Base-by-base conservation (phyloP, 805 yeast genomes). In the Cyberlindnera misumaiensis region DNA sequence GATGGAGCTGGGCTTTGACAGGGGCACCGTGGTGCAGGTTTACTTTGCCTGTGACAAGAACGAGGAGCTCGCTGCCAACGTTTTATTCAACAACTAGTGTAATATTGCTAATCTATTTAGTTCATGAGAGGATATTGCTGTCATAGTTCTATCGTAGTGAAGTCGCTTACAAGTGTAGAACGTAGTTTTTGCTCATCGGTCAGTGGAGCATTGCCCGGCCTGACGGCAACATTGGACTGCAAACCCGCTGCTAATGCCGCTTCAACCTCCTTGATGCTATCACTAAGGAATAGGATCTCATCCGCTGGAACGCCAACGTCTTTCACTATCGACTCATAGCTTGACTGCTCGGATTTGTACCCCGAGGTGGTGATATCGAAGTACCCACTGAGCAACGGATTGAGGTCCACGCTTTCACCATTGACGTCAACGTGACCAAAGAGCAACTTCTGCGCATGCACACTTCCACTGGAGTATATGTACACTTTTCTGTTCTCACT, bases 11-110 rank as follows among this genome's bases (percentile, higher is more conserved):
- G 98, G 98, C 0, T 93, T 93, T 54, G 96, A 87, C 49, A 75
- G 96, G 49, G 73, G 80, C 49, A 67, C 83, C 41, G 98, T 85
- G 32, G 77, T 88, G 44, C 96, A 89, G 67, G 95, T 94, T 24
- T 93, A 86, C 66, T 80, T 93, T 72, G 97, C 97, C 30, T 93
- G 98, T 63, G 98, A 93, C 56, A 90, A 88, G 66, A 87, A 93
- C 63, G 98, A 93, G 67, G 96, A 90, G 67, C 75, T 86, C 53
- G 88, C 98, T 31, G 98, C 97, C 16, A 93, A 93, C 65, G 76
- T 87, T 56, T 70, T 93, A 51, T 84, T 93, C 55, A 73, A 72
- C 55, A 81, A 74, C 44, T 31, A 18, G 14, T 31, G 15, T 13
- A 31, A 31, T 20, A 12, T 20, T 20, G 34, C 18, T 9, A 11